phyloP scores from a whole-genome alignment of 192 early-diverging fungal genomes.

The Mortierella alpina region DNA sequence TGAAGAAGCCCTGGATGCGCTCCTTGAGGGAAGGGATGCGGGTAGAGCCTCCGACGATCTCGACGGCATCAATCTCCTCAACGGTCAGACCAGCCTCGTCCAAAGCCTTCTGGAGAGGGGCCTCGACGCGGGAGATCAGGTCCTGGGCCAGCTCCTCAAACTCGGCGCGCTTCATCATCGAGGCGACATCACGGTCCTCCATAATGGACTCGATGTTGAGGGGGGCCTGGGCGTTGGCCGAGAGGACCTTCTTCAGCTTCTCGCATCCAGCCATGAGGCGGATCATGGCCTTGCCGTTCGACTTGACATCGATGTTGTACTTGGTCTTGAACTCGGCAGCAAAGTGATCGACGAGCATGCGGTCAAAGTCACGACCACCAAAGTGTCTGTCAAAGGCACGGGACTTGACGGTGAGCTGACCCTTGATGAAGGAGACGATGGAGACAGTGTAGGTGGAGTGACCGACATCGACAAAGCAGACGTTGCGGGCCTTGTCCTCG shows the following conservation, averaged over 20 bases:
- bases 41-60: constrained; percentile 93
- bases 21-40: constrained; percentile 96
- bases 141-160: constrained; percentile 86
- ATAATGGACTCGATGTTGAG: constrained; percentile 96
- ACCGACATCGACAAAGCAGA: constrained; percentile 95
- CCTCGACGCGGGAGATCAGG: constrained; percentile 76
- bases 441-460: constrained; percentile 89
- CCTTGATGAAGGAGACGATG: constrained; percentile 94
- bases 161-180: constrained; percentile 85
- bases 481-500: constrained; percentile 91
- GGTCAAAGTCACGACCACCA: constrained; percentile 96
- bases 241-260: constrained; percentile 97
- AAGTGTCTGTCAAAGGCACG: constrained; percentile 94
- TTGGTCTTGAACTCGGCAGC: constrained; percentile 91
- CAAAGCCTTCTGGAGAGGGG: constrained; percentile 82
- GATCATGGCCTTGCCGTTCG: constrained; percentile 90
- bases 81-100: constrained; percentile 76
- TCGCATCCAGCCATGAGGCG: constrained; percentile 90
- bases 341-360: constrained; percentile 88
- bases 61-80: constrained; percentile 93
- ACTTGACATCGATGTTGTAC: constrained; percentile 93
- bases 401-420: constrained; percentile 92
- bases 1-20: constrained; percentile 88
- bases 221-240: constrained; percentile 90
- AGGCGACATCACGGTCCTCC: constrained; percentile 94